Conservation (phyloP, 1,284 basidiomycete species). For the Cutaneotrichosporon sp. region DNA sequence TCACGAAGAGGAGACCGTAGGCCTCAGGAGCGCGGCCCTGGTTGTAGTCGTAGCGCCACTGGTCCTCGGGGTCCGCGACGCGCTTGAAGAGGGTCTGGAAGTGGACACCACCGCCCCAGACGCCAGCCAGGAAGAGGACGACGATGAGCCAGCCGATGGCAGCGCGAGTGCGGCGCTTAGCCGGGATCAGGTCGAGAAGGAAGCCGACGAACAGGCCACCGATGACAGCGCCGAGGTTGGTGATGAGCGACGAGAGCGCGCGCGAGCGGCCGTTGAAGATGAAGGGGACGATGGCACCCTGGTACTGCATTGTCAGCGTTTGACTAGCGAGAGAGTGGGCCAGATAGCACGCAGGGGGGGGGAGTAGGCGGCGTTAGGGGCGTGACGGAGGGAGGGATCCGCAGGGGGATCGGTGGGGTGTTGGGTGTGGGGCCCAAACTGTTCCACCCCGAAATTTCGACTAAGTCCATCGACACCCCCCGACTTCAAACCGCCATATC, state of each 20-base stretch:
- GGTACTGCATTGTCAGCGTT: slow-evolving; percentile 23
- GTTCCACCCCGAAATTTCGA: too few species aligned
- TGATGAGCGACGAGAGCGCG: slow-evolving; percentile 39
- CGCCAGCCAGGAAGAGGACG: slow-evolving; percentile 26
- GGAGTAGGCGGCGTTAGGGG: too few species aligned
- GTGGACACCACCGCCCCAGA: slow-evolving; percentile 44
- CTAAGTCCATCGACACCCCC: too few species aligned
- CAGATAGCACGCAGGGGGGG: too few species aligned
- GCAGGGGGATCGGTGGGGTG: too few species aligned
- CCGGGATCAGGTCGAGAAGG: slow-evolving; percentile 41
- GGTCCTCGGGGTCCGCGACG: background rate
- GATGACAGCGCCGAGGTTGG: slow-evolving; percentile 40
- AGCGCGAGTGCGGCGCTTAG: slow-evolving; percentile 37
- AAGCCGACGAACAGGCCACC: slow-evolving; percentile 47
- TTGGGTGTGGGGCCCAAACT: too few species aligned
- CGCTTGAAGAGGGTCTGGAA: slow-evolving; percentile 34
- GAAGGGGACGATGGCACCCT: slow-evolving; percentile 41
- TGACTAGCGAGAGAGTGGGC: too few species aligned
- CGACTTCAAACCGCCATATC: too few species aligned
- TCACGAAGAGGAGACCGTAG: slow-evolving; percentile 23
- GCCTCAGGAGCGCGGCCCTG: slow-evolving; percentile 10
- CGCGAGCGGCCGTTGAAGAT: slow-evolving; percentile 45
- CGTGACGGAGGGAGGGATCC: too few species aligned
- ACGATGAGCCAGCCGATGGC: slow-evolving; percentile 35
- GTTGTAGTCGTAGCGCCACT: slow-evolving; percentile 13